Evolutionary conservation across 2,329 filamentous ascomycete genomes (phyloP).

Genomic region (Trichoderma pleuroti): DNA sequence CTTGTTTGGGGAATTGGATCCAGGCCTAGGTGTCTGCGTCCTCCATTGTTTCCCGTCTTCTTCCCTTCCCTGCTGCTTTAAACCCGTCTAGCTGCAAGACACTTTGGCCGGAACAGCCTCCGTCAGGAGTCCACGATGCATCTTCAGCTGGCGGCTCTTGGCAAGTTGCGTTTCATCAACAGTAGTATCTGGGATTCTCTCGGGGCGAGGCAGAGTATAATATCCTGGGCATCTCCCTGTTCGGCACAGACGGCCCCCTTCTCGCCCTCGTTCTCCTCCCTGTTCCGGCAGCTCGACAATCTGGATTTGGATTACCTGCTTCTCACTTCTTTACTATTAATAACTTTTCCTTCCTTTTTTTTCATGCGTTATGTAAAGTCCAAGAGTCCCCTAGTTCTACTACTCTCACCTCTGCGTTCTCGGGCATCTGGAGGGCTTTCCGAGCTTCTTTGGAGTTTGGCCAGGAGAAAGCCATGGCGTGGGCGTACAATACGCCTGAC

Average conservation of each 20-base stretch:
- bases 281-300: neutral
- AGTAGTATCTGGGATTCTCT: neutral
- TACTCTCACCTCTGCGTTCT: neutral
- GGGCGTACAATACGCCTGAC: slow-evolving; percentile 36
- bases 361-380: neutral
- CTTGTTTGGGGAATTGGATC: neutral
- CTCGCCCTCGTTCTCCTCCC: neutral
- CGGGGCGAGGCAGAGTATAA: neutral
- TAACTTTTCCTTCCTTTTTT: neutral
- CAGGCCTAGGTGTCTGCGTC: neutral
- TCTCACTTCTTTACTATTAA: neutral
- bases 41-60: neutral
- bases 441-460: neutral
- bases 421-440: neutral
- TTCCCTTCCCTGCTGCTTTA: neutral
- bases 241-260: neutral
- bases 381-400: neutral
- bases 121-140: neutral
- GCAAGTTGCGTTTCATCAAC: neutral
- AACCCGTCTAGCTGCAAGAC: slow-evolving; percentile 5
- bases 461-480: slow-evolving; percentile 29
- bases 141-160: neutral
- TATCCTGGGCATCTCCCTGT: neutral
- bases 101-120: neutral
- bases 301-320: neutral